Conservation (phyloP, 495 filamentous ascomycete genomes). For the Penicillium herquei region DNA sequence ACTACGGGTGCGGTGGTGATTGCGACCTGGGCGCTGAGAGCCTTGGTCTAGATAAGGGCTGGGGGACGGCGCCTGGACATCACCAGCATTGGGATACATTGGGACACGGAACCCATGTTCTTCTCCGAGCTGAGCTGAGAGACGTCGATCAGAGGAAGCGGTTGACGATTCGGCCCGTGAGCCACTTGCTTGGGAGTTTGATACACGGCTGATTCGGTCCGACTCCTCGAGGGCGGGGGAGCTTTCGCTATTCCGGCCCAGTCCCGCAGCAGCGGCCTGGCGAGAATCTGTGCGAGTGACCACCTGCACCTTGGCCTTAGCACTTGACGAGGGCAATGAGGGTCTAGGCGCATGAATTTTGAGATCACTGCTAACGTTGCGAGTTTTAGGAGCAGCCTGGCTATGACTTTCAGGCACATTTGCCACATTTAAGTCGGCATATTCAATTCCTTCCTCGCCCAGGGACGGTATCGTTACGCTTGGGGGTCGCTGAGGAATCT, state of each 20-base stretch:
- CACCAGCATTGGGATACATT: slow-evolving; percentile 90
- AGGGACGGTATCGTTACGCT: slow-evolving; percentile 81
- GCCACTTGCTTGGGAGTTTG: slow-evolving; percentile 43
- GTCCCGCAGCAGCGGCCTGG: slow-evolving; percentile 76
- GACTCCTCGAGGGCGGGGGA: slow-evolving; percentile 59
- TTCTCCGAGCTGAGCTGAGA: slow-evolving; percentile 54
- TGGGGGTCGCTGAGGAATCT: slow-evolving; percentile 59
- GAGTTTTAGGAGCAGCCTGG: slow-evolving; percentile 59
- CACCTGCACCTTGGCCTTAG: slow-evolving; percentile 72
- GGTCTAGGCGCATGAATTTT: slow-evolving; percentile 91
- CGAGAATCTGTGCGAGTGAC: slow-evolving; percentile 89
- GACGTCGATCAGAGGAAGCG: slow-evolving; percentile 48
- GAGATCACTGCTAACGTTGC: slow-evolving; percentile 75
- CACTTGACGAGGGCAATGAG: slow-evolving; percentile 71
- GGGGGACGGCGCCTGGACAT: slow-evolving; percentile 94
- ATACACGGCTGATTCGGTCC: slow-evolving; percentile 50
- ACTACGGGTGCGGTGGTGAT: slow-evolving; percentile 67
- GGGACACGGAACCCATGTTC: slow-evolving; percentile 92
- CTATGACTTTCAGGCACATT: slow-evolving; percentile 39
- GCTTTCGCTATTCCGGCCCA: slow-evolving; percentile 57
- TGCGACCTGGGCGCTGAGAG: slow-evolving; percentile 56
- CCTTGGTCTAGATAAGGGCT: slow-evolving; percentile 56
- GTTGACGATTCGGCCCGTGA: slow-evolving; percentile 55
- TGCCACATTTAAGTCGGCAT: slow-evolving; percentile 59
- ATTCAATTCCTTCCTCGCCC: slow-evolving; percentile 88